Evolutionary conservation across 164 flowering plant species (phyloP).

Genomic region (Stephania japonica): DNA sequence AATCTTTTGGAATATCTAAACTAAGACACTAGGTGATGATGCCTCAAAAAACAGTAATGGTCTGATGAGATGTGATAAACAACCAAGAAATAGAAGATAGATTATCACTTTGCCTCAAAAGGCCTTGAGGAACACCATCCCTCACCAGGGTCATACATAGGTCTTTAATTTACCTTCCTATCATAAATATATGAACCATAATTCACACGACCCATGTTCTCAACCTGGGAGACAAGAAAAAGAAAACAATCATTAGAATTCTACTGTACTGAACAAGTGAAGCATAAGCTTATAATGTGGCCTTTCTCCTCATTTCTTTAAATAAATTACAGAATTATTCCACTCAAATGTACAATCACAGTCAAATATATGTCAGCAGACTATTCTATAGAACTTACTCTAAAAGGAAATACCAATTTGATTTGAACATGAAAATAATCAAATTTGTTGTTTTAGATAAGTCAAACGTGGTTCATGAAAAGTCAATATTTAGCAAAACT

Average conservation of each 20-base stretch:
- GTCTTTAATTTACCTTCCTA: conserved; percentile 50
- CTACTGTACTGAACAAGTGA: neutral
- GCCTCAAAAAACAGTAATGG: neutral
- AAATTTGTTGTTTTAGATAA: neutral
- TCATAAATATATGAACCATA: conserved; percentile 79
- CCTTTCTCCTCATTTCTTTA: neutral
- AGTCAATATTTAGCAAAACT: too few relatives aligned
- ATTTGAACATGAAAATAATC: neutral
- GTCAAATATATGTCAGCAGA: neutral
- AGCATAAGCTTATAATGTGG: neutral
- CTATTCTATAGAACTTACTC: neutral
- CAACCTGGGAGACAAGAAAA: conserved; percentile 49
- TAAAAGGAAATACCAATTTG: neutral
- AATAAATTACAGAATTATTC: neutral
- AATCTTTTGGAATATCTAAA: neutral
- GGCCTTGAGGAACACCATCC: neutral
- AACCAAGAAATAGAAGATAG: neutral
- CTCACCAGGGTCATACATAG: too few relatives aligned
- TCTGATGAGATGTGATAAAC: neutral
- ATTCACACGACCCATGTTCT: conserved; percentile 93
- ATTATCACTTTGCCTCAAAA: neutral
- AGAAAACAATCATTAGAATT: neutral
- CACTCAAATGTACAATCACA: neutral
- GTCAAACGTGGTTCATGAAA: too few relatives aligned
- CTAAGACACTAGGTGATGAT: neutral